These are phyloP conservation scores for Heteromeles arbutifolia DNA, from an alignment of 306 rosid species.

Conservation along the genomic window DNA sequence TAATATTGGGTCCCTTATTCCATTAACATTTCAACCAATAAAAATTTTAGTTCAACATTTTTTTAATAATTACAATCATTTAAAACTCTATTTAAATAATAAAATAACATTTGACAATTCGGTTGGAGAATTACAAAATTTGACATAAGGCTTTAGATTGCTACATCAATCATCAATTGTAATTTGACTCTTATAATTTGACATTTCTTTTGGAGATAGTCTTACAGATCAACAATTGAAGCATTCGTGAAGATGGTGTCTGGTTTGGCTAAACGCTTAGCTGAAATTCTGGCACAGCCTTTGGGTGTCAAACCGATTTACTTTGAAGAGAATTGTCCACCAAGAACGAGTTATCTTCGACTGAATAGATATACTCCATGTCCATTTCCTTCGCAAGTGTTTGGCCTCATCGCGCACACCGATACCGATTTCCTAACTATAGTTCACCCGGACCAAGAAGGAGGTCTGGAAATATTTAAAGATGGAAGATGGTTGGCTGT, in stretches of 20 bases:
- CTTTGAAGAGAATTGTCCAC: conserved; percentile 47
- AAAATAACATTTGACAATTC: too few relatives aligned
- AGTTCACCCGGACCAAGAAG: conserved; percentile 21
- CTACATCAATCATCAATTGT: too few relatives aligned
- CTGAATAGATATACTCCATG: conserved; percentile 70
- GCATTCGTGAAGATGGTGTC: conserved; percentile 22
- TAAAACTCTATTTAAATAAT: too few relatives aligned
- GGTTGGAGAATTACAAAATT: too few relatives aligned
- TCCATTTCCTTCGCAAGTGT: conserved; percentile 42
- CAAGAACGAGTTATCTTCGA: conserved; percentile 35
- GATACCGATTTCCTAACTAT: conserved; percentile 42
- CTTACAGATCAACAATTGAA: conserved; percentile 38
- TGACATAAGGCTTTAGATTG: too few relatives aligned
- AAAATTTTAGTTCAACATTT: too few relatives aligned
- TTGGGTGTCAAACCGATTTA: conserved; percentile 36
- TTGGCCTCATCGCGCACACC: conserved; percentile 55
- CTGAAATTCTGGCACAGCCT: conserved; percentile 42
- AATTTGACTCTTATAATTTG: too few relatives aligned
- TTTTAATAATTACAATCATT: too few relatives aligned
- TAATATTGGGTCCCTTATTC: too few relatives aligned
- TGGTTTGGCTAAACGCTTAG: conserved; percentile 38
- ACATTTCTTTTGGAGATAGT: too few relatives aligned
- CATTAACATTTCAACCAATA: too few relatives aligned
- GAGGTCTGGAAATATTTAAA: conserved; percentile 21
- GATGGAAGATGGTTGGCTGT: conserved; percentile 23